Conservation (phyloP, 805 yeast genomes). For the Debaryomyces maramus region DNA sequence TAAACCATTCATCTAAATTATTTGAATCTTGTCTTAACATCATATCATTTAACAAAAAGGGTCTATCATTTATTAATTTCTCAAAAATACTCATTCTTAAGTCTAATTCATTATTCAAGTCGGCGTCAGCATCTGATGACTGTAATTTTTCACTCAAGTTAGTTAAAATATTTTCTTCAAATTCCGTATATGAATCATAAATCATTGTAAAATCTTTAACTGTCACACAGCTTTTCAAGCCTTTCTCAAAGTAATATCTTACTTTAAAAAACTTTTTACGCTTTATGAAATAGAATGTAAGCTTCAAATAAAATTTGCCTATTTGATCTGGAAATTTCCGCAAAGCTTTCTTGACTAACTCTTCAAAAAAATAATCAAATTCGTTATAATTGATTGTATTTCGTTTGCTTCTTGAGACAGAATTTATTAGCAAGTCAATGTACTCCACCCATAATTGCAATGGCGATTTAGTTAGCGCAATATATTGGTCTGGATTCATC, state of each 20-base stretch:
- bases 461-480: constrained; percentile 38
- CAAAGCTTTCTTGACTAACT: constrained; percentile 16
- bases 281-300: constrained; percentile 50
- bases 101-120: constrained; percentile 31
- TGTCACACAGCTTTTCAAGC: constrained; percentile 47
- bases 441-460: constrained; percentile 50
- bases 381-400: constrained; percentile 11
- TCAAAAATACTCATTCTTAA: constrained; percentile 51
- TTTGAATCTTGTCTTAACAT: constrained; percentile 60
- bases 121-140: constrained; percentile 11
- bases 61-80: constrained; percentile 54
- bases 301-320: constrained; percentile 46
- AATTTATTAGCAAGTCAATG: constrained; percentile 37
- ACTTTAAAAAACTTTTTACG: constrained; percentile 26
- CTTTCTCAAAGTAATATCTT: constrained; percentile 45
- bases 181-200: constrained; percentile 61
- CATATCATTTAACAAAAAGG: constrained; percentile 64
- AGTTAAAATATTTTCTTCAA: constrained; percentile 52
- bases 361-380: constrained; percentile 23
- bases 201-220: constrained; percentile 61
- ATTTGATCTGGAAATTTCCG: constrained; percentile 57
- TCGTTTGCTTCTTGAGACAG: not conserved
- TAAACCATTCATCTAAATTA: constrained; percentile 67
- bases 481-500: constrained; percentile 26
- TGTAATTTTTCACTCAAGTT: constrained; percentile 16